Percentiles rank a stretch among this genome's conserved stretches.
Evolutionary conservation across 1,284 basidiomycete species (phyloP).

Genomic region (Marasmius oreades): DNA sequence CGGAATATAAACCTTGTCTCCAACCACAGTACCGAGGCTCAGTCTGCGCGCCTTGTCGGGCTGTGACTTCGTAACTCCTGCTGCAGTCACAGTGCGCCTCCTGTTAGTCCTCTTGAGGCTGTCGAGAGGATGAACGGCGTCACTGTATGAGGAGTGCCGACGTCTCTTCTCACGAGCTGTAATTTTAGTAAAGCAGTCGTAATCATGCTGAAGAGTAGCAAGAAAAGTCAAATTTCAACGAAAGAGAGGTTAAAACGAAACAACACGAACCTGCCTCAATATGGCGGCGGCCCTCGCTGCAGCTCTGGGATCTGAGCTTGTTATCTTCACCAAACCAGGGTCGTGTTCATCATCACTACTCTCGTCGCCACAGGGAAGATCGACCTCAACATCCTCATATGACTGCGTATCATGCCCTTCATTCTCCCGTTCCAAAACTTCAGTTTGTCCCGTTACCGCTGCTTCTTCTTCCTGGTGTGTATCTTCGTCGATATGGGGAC

Average conservation of each 20-base stretch:
- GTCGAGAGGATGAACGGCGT: constrained; percentile 16
- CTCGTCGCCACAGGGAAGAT: constrained; percentile 7
- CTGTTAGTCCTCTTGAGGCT: constrained; percentile 24
- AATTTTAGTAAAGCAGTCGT: constrained; percentile 71
- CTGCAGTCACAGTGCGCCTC: constrained; percentile 8
- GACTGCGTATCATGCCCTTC: neutral
- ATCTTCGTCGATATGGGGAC: neutral
- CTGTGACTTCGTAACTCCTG: constrained; percentile 11
- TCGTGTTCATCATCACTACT: constrained; percentile 31
- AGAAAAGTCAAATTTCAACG: constrained; percentile 6
- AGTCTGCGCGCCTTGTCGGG: constrained; percentile 10
- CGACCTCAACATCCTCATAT: neutral
- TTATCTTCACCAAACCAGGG: constrained; percentile 65
- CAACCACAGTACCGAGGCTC: constrained; percentile 19
- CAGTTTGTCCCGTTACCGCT: neutral
- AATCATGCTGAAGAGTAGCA: constrained; percentile 65
- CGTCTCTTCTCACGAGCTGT: constrained; percentile 14
- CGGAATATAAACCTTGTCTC: constrained; percentile 51
- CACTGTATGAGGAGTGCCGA: constrained; percentile 9
- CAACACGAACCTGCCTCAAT: constrained; percentile 64
- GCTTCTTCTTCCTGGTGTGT: neutral
- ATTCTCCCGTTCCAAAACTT: neutral
- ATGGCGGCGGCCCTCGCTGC: constrained; percentile 90
- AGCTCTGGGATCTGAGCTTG: constrained; percentile 74
- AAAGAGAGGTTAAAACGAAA: constrained; percentile 5